These are phyloP conservation scores for Paramecium bursaria DNA, from an alignment of 73 alveolate species.

Conservation along the genomic window DNA sequence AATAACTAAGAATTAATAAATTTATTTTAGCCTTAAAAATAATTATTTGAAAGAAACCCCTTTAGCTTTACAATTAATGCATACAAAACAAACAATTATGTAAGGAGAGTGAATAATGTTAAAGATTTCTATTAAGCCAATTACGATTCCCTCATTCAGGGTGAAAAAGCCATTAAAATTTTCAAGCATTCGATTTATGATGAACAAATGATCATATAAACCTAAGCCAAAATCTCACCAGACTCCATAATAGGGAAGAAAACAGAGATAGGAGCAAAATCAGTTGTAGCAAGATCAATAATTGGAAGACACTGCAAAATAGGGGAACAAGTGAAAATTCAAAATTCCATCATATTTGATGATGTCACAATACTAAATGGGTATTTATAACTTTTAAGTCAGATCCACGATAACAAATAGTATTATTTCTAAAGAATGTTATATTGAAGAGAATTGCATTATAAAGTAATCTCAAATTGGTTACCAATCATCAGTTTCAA, in stretches of 20 bases:
- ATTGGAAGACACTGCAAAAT: conserved; percentile 65
- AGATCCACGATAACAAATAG: conserved; percentile 22
- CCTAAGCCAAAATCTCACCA: conserved; percentile 9
- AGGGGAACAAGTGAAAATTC: conserved; percentile 64
- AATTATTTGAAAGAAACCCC: conserved; percentile 4
- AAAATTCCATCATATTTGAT: conserved; percentile 58
- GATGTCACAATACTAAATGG: conserved; percentile 53
- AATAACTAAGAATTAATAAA: conserved; percentile 31
- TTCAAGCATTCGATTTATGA: not conserved
- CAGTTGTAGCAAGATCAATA: conserved; percentile 30
- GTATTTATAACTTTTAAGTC: conserved; percentile 4
- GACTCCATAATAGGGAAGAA: conserved; percentile 55
- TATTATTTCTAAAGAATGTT: conserved; percentile 5
- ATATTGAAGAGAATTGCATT: too few species aligned
- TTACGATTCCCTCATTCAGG: conserved; percentile 47
- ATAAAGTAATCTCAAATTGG: too few species aligned
- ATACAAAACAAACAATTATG: conserved; percentile 45
- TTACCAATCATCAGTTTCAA: too few species aligned
- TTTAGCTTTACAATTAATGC: conserved; percentile 36
- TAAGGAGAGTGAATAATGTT: conserved; percentile 60
- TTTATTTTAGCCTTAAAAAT: not conserved
- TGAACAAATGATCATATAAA: not conserved
- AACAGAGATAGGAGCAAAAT: conserved; percentile 46
- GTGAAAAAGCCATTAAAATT: conserved; percentile 41
- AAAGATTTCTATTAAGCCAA: conserved; percentile 65